phyloP scores from a whole-genome alignment of 192 early-diverging fungal genomes.

The Cladochytrium replicatum region DNA sequence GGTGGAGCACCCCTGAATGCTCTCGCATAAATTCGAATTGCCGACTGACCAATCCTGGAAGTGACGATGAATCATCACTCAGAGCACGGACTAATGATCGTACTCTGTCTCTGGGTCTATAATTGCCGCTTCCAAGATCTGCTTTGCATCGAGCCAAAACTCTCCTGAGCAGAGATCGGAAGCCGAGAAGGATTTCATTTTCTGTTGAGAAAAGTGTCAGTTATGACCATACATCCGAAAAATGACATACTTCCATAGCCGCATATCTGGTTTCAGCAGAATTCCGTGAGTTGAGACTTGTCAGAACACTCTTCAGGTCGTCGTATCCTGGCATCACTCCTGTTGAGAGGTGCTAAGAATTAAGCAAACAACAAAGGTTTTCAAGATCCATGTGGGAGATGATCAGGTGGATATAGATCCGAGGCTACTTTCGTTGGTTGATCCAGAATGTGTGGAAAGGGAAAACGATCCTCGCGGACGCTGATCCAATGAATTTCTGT shows the following conservation, averaged over 20 bases:
- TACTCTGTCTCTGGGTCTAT: conserved; percentile 30
- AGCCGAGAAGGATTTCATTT: conserved; percentile 26
- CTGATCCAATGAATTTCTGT: too few relatives aligned
- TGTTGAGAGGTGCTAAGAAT: conserved; percentile 3
- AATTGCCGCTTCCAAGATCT: conserved; percentile 20
- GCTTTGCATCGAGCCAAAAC: conserved; percentile 38
- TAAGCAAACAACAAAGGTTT: not conserved
- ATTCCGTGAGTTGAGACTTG: conserved; percentile 23
- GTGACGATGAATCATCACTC: not conserved
- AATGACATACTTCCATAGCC: conserved; percentile 28
- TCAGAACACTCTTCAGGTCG: conserved; percentile 23
- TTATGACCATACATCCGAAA: not conserved
- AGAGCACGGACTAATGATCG: not conserved
- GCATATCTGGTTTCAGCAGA: conserved; percentile 17
- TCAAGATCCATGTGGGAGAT: not conserved
- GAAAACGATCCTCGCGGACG: not conserved
- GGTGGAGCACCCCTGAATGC: conserved; percentile 39
- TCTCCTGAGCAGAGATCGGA: conserved; percentile 37
- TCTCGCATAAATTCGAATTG: conserved; percentile 28
- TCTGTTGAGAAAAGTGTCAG: conserved; percentile 10
- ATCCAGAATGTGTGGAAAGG: not conserved
- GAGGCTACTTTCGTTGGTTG: conserved; percentile 1
- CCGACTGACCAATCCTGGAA: conserved; percentile 20
- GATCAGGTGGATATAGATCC: conserved; percentile 1
- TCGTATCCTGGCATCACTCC: conserved; percentile 18